Evolutionary conservation across 306 rosid genomes (phyloP), one percentile per base, ranked within the genome.

Genomic region (Fagus crenata): DNA sequence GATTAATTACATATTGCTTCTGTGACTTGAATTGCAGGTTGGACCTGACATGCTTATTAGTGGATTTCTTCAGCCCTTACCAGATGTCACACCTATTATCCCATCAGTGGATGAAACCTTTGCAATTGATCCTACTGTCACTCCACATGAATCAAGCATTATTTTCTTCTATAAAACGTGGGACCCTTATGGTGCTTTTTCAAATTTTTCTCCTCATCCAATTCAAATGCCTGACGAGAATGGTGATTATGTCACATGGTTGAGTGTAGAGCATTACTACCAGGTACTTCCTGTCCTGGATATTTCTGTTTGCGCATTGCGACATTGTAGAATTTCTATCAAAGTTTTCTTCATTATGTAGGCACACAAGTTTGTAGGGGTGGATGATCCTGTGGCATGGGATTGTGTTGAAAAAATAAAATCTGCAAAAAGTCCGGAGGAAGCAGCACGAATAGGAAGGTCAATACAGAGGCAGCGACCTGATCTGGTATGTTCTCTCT

Each of bases 161-260:
- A 92, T 92, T 81, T 90, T 86, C 82, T 92, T 94, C 81, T 94
- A 90, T 42, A 92, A 92, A 87, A 69, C 97, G 67, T 94, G 98
- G 98, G 98, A 94, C 82, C 95, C 83, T 72, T 89, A 88, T 68
- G 98, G 98, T 49, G 89, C 92, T 4, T 88, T 94, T 74, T 92
- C 98, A 53, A 94, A 92, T 84, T 94, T 94, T 77, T 94, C 98
- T 74, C 96, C 95, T 72, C 98, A 94, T 78, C 85, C 92, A 67
- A 88, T 94, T 82, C 87, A 88, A 81, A 83, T 92, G 86, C 84
- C 84, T 6, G 90, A 87, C 75, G 92, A 73, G 46, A 87, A 86
- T 85, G 96, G 95, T 68, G 86, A 82, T 82, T 77, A 77, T 69
- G 67, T 59, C 76, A 87, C 93, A 81, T 95, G 96, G 97, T 67